Evolutionary conservation across 2,329 filamentous ascomycete genomes (phyloP), one percentile per base, ranked within the genome.

Genomic region (Ascochyta lentis): DNA sequence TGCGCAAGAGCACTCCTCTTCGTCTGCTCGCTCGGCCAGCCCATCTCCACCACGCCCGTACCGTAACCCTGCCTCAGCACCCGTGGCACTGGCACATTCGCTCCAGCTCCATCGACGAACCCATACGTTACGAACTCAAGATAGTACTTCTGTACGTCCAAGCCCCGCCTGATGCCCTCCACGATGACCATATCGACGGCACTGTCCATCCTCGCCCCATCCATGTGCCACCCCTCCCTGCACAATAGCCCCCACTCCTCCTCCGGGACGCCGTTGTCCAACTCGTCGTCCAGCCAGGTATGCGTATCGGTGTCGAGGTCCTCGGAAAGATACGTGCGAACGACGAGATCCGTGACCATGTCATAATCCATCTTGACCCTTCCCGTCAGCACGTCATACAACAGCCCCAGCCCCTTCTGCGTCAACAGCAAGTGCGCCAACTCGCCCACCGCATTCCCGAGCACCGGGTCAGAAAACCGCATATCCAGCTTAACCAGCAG

Each of bases 401-500:
- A 43, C 41, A 47, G 24, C 5, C 69, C 78, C 16, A 77, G 78
- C 68, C 83, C 83, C n/a, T 75, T 77, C 57, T 83, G 82, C 37
- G 84, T 79, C 43, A 84, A 81, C 27, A 95, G 77, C 2, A 89
- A 27, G 22, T 65, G 56, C 0, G 61, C 54, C 7, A 77, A 44
- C 22, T 46, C 54, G 6, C 60, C 78, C 2, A 78, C 76, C 44
- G 80, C 80, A 15, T 81, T 80, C 0, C 83, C 84, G 44, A 80
- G 80, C 23, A 85, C 69, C 0, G 89, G 88, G 60, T 90, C 83
- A 54, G 83, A 85, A 73, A 91, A 86, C 49, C 81, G 80, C 83
- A 92, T 86, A 66, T 86, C 82, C 15, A 95, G 81, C 76, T 94
- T 93, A 59, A 90, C 68, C 61, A 91, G 78, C 77, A 94, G 87